Percentiles rank a stretch among this genome's conserved stretches.
Evolutionary conservation across 805 yeast species (phyloP).

Genomic region (Kodamaea jinghongensis): DNA sequence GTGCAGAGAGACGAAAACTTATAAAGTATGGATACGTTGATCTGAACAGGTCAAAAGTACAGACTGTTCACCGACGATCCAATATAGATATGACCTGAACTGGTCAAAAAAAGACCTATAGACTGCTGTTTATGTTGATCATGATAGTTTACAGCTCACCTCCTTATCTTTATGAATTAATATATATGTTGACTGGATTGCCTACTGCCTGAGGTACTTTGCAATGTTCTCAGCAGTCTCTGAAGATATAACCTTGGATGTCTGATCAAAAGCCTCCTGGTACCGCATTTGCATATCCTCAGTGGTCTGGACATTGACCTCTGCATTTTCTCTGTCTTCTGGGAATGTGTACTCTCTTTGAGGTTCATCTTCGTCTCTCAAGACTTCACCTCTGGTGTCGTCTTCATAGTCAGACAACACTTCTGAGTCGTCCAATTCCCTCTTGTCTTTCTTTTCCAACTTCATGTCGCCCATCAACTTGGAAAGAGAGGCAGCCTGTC

Average conservation of each 20-base stretch:
- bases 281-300: slow-evolving; percentile 64
- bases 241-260: slow-evolving; percentile 60
- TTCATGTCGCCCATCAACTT: slow-evolving; percentile 87
- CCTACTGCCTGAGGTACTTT: slow-evolving; percentile 49
- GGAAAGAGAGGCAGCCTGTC: slow-evolving; percentile 68
- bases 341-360: slow-evolving; percentile 70
- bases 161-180: too few species aligned
- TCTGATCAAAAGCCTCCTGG: slow-evolving; percentile 65
- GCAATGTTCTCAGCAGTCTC: slow-evolving; percentile 73
- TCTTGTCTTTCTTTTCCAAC: slow-evolving; percentile 36
- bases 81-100: too few species aligned
- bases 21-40: too few species aligned
- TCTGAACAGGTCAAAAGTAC: too few species aligned
- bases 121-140: too few species aligned
- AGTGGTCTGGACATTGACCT: slow-evolving; percentile 47
- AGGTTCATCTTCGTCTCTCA: slow-evolving; percentile 45
- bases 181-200: too few species aligned
- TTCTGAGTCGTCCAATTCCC: slow-evolving; percentile 33
- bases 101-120: too few species aligned
- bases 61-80: too few species aligned
- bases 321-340: slow-evolving; percentile 57
- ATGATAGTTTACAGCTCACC: too few species aligned
- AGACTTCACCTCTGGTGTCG: slow-evolving; percentile 45
- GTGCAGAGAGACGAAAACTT: too few species aligned
- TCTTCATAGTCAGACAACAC: slow-evolving; percentile 51